Evolutionary conservation across 352 stramenopile species (phyloP).

Genomic region (Globisporangium irregulare): DNA sequence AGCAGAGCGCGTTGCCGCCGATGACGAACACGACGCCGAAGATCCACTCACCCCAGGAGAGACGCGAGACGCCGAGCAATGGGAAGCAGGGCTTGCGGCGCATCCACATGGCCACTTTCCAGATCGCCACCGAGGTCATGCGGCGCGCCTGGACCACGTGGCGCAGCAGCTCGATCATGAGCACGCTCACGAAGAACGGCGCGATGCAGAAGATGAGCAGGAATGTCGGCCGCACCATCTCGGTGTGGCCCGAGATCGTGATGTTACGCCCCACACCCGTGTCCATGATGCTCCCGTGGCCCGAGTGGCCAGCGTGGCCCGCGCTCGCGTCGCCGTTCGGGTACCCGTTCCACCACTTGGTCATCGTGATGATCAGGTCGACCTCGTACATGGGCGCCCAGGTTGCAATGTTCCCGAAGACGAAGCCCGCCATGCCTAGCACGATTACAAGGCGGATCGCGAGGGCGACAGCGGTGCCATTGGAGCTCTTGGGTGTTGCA

Average conservation of each 20-base stretch:
- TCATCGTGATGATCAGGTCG: constrained; percentile 48
- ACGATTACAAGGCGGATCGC: constrained; percentile 32
- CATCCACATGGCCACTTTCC: constrained; percentile 39
- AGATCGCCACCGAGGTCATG: constrained; percentile 32
- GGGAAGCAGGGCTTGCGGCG: constrained; percentile 49
- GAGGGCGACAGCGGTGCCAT: constrained; percentile 16
- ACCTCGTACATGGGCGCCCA: constrained; percentile 54
- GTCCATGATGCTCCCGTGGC: constrained; percentile 43
- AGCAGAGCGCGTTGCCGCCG: constrained; percentile 57
- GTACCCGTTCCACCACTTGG: constrained; percentile 61
- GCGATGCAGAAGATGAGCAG: constrained; percentile 66
- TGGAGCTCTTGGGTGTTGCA: neutral
- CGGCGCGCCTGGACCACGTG: constrained; percentile 40
- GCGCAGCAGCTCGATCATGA: constrained; percentile 50
- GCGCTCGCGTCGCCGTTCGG: constrained; percentile 20
- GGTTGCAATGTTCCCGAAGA: constrained; percentile 64
- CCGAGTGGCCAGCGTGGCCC: constrained; percentile 20
- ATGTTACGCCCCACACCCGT: constrained; percentile 51
- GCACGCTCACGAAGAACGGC: constrained; percentile 49
- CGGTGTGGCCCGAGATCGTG: constrained; percentile 50
- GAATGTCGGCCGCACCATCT: constrained; percentile 68
- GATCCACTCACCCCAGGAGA: constrained; percentile 54
- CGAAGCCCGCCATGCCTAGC: constrained; percentile 36
- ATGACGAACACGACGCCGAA: constrained; percentile 52
- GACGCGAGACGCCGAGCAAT: constrained; percentile 37